Evolutionary conservation across 2,329 filamentous ascomycete species (phyloP), one percentile per base, ranked within the genome.

Genomic region (Colletotrichum abscissum): DNA sequence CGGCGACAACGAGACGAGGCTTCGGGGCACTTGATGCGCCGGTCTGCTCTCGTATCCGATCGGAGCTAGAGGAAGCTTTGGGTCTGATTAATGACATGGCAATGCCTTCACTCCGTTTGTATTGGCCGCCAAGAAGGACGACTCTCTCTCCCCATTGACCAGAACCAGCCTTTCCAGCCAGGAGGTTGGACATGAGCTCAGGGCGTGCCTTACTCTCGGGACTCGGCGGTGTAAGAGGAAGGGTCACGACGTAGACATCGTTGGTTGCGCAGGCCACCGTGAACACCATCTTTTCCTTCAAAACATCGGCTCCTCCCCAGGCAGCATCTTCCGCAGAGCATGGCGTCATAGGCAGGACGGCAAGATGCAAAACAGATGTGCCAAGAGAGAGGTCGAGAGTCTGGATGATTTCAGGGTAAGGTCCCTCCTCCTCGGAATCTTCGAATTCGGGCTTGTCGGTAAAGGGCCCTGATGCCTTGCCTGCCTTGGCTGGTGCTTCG

Each of bases 101-200:
- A 12, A 92, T 78, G 5, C 88, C 89, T 72, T 90, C 85, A 38
- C 88, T 88, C 33, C 84, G 82, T 73, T 84, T 88, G 58, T 83
- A 82, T 77, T 90, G 89, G 1, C 90, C 90, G 22, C 81, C 81
- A 7, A 93, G 84, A 12, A 87, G 78, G 1, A 87, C 84, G 28
- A 92, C 80, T 0, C 86, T 87, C 80, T 92, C 91, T 7, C 90
- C 90, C 90, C 91, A 92, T n/a, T 86, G 86, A 52, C 90, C 90
- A 38, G 87, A 89, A 22, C 91, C 91, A 46, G 88, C 88, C 74
- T 85, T 87, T 24, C 86, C 88, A 8, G 87, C 86, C 63, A 90
- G 78, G 11, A 91, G 83, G 71, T 84, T 85, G 22, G 82, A 80
- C 66, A 84, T 85, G 28, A 92, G 82, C 72, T 91, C 88, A 4